Conservation (phyloP, 495 filamentous ascomycete genomes). For the Podospora fimiseda region DNA sequence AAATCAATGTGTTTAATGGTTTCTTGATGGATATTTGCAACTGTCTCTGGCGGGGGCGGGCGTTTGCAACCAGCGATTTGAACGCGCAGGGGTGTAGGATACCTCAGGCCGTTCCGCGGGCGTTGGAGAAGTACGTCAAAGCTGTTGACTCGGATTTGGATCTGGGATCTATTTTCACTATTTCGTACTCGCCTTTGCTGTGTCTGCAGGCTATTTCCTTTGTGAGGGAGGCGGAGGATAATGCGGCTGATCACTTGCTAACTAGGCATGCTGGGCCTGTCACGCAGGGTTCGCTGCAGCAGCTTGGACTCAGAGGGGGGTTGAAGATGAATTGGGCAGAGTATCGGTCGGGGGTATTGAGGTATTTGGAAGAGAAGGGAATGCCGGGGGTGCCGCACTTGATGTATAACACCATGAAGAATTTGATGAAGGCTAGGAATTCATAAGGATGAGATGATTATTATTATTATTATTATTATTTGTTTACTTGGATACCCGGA, state of each 20-base stretch:
- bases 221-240: slow-evolving; percentile 62
- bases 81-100: slow-evolving; percentile 72
- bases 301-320: slow-evolving; percentile 63
- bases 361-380: slow-evolving; percentile 59
- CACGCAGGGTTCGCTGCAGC: slow-evolving; percentile 57
- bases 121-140: slow-evolving; percentile 42
- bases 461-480: slow-evolving; percentile 1
- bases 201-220: slow-evolving; percentile 60
- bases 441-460: not conserved
- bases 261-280: slow-evolving; percentile 69
- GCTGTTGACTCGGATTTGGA: slow-evolving; percentile 36
- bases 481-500: too few relatives aligned
- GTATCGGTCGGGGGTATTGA: slow-evolving; percentile 68
- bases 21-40: slow-evolving; percentile 90
- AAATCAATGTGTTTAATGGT: slow-evolving; percentile 70
- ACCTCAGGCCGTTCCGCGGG: slow-evolving; percentile 37
- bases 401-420: slow-evolving; percentile 82
- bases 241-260: slow-evolving; percentile 33
- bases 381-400: slow-evolving; percentile 61
- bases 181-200: slow-evolving; percentile 62
- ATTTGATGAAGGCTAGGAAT: slow-evolving; percentile 43
- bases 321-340: slow-evolving; percentile 62
- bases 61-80: slow-evolving; percentile 58
- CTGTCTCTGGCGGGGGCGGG: slow-evolving; percentile 72
- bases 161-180: slow-evolving; percentile 56